phyloP scores from a whole-genome alignment of 2,329 filamentous ascomycete genomes.

The Pseudogymnoascus sp. region DNA sequence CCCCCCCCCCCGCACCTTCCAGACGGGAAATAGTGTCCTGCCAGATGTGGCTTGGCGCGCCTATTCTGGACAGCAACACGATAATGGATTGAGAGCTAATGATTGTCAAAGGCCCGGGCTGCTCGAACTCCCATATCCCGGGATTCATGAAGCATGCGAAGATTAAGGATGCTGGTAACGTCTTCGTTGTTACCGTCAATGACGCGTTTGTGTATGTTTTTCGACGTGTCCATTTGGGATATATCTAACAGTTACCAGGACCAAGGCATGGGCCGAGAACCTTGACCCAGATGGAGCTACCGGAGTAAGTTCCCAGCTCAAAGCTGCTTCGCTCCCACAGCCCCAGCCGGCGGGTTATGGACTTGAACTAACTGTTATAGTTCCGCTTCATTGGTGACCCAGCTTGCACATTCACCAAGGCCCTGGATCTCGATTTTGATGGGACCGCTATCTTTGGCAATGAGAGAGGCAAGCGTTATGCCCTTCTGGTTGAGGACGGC shows the following conservation, averaged over 20 bases:
- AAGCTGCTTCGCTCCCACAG: not conserved
- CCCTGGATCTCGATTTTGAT: constrained; percentile 78
- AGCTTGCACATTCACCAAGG: constrained; percentile 70
- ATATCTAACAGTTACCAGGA: constrained; percentile 43
- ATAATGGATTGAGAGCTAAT: not conserved
- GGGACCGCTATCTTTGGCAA: constrained; percentile 73
- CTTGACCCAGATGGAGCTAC: constrained; percentile 70
- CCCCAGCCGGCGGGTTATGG: not conserved
- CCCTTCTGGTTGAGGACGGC: constrained; percentile 73
- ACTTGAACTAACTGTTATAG: constrained; percentile 36
- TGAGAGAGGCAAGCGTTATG: constrained; percentile 79
- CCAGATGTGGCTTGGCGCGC: constrained; percentile 28
- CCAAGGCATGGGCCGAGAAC: constrained; percentile 78
- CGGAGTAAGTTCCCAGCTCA: constrained; percentile 50
- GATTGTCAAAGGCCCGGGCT: constrained; percentile 43
- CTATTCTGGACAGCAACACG: constrained; percentile 36
- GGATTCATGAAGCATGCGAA: constrained; percentile 76
- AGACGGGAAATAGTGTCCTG: constrained; percentile 10
- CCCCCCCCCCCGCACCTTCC: not conserved
- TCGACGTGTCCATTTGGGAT: not conserved
- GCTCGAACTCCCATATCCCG: constrained; percentile 68
- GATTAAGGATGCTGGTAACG: constrained; percentile 71
- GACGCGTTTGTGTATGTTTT: constrained; percentile 80
- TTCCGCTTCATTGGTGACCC: constrained; percentile 87
- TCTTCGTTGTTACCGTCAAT: constrained; percentile 89